A percentile compares a stretch with the other conserved stretches of the same genome.
phyloP scores from a whole-genome alignment of 768 basidiomycete genomes.

The Rhodotorula babjevae region DNA sequence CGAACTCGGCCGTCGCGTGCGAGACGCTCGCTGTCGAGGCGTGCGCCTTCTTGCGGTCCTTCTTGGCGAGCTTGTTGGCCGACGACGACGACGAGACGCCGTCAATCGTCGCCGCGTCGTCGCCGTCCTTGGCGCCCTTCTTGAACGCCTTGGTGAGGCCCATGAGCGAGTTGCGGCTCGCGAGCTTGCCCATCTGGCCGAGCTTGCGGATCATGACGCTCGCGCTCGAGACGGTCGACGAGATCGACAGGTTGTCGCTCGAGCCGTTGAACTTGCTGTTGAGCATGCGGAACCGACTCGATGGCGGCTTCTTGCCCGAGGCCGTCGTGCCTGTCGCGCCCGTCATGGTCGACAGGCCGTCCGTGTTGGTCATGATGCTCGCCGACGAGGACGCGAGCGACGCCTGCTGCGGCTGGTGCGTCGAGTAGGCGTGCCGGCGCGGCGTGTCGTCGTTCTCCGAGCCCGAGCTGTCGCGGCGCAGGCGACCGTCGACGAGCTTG shows the following conservation, averaged over 20 bases:
- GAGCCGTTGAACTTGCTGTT: slow-evolving; percentile 80
- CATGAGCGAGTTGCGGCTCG: slow-evolving; percentile 70
- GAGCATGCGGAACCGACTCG: slow-evolving; percentile 59
- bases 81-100: not conserved
- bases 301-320: slow-evolving; percentile 3
- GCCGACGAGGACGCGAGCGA: slow-evolving; percentile 9
- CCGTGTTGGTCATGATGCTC: slow-evolving; percentile 3
- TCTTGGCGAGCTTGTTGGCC: slow-evolving; percentile 42
- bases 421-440: slow-evolving; percentile 1
- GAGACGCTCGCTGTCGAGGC: slow-evolving; percentile 68
- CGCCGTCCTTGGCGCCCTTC: slow-evolving; percentile 67
- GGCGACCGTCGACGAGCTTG: not conserved
- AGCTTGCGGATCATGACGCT: slow-evolving; percentile 96
- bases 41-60: slow-evolving; percentile 60
- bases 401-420: slow-evolving; percentile 2
- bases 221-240: slow-evolving; percentile 87
- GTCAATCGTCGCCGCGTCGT: slow-evolving; percentile 41
- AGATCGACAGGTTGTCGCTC: slow-evolving; percentile 91
- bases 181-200: slow-evolving; percentile 74
- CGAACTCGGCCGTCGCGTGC: slow-evolving; percentile 71
- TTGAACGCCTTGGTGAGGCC: slow-evolving; percentile 84
- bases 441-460: not conserved
- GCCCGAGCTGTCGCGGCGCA: slow-evolving; percentile 1
- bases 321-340: slow-evolving; percentile 13
- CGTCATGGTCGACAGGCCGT: slow-evolving; percentile 8